These are phyloP conservation scores for Pseudocercospora fuligena DNA, from an alignment of 2,329 filamentous ascomycete genomes.

Conservation along the genomic window DNA sequence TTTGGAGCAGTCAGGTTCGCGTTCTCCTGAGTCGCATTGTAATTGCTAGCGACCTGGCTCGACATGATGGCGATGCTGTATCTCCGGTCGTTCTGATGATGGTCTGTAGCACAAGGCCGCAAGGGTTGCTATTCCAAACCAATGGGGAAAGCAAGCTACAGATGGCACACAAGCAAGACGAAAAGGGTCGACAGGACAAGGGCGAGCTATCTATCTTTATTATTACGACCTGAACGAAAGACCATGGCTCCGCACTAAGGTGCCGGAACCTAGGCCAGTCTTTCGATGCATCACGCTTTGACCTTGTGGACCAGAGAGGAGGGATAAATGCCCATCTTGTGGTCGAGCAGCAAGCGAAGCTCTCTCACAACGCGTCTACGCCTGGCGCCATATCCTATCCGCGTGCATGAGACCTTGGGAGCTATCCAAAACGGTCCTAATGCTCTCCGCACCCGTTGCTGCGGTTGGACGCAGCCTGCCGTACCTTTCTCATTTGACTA, in stretches of 20 bases:
- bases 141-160: constrained; percentile 8
- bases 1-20: constrained; percentile 33
- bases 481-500: constrained; percentile 21
- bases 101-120: constrained; percentile 2
- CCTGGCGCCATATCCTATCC: constrained; percentile 24
- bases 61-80: constrained; percentile 14
- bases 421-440: constrained; percentile 34
- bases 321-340: constrained; percentile 19
- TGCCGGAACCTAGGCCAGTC: constrained; percentile 22
- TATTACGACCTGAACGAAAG: constrained; percentile 23
- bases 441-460: constrained; percentile 25
- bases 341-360: constrained; percentile 22
- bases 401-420: constrained; percentile 27
- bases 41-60: constrained; percentile 25
- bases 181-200: constrained; percentile 7
- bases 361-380: constrained; percentile 20
- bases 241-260: constrained; percentile 25
- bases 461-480: constrained; percentile 30
- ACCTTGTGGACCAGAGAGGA: constrained; percentile 19
- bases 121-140: constrained; percentile 7
- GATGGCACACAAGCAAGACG: constrained; percentile 17
- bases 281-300: constrained; percentile 25
- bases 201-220: constrained; percentile 21
- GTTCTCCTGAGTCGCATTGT: constrained; percentile 36
- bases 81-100: background rate